phyloP scores from a whole-genome alignment of 345 rosid genomes.

The Citrus medica region DNA sequence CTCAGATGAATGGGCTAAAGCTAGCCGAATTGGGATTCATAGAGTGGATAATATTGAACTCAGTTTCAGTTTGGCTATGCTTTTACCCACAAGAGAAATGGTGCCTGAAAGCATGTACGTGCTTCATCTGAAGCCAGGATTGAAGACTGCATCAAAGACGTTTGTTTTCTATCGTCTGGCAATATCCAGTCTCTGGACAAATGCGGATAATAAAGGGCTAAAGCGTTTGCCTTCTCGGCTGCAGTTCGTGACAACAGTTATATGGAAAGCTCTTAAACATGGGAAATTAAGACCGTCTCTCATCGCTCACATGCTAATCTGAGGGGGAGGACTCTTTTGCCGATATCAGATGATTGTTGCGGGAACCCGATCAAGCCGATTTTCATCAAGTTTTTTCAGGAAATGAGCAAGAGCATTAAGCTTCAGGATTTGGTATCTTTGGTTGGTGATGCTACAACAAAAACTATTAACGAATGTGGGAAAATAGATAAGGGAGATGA shows the following conservation, averaged over 20 bases:
- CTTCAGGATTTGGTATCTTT: not conserved
- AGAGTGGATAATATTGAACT: not conserved
- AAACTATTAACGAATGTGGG: not conserved
- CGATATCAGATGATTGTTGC: constrained; percentile 4
- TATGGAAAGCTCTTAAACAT: constrained; percentile 15
- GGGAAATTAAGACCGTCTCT: constrained; percentile 16
- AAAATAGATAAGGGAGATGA: not conserved
- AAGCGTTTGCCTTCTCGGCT: not conserved
- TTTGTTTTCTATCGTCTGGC: not conserved
- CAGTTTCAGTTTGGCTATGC: not conserved
- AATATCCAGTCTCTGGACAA: not conserved
- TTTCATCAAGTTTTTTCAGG: not conserved
- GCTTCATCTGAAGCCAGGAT: not conserved
- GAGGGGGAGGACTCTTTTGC: constrained; percentile 7
- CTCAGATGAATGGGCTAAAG: constrained; percentile 1
- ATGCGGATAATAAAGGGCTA: too few relatives aligned
- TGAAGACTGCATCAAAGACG: not conserved
- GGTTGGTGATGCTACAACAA: not conserved
- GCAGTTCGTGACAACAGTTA: not conserved
- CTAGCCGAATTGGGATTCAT: constrained; percentile 4
- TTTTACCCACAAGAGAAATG: not conserved
- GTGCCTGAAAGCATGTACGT: not conserved
- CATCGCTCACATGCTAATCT: not conserved
- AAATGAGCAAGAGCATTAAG: not conserved
- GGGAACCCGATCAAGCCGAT: constrained; percentile 8